Base-by-base conservation (phyloP, 2,329 filamentous ascomycete species). In the Ilyonectria robusta region DNA sequence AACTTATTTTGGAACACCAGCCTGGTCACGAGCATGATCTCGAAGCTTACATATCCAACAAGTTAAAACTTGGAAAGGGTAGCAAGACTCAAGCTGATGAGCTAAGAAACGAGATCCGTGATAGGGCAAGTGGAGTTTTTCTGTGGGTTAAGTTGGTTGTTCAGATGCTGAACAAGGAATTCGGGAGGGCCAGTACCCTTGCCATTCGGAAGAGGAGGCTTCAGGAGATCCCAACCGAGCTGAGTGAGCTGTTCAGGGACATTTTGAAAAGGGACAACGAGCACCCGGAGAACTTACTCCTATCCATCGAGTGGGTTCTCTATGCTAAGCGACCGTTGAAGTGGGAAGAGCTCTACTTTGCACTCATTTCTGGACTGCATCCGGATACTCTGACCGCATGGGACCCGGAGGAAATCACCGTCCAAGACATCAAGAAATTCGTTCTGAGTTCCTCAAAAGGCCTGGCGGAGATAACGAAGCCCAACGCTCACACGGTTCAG, bases 361-460 rank as follows among this genome's bases (percentile, higher is more conserved):
- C 59, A 3, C 19, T 56, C 6, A 48, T 21, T 10, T 48, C 71
- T 2, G 66, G 51, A 0, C 9, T 10, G 0, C 31, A 68, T 0
- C 13, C 57, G 4, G 60, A 60, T 3, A 21, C 33, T 21, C 69
- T 75, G 1, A 21, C 44, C 4, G 42, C 66, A 8, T 79, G 75
- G 69, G 67, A 80, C 50, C 47, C 65, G 4, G 69, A 78, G 0
- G 59, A 66, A 1, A 60, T 77, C 4, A 5, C 40, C 2, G 13
- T 10, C 1, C 69, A 78, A 0, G 66, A 64, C 0, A 80, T 84
- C 63, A 40, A 73, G 1, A 74, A 59, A 7, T 84, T 78, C 35
- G 74, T 87, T 1, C 58, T 81, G 0, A 77, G 69, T 50, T 81
- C 76, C 0, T 87, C 85, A 0, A 86, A 86, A 67, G 85, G 85